Base-by-base conservation (phyloP, 2,329 filamentous ascomycete genomes). In the Xylaria sp. region DNA sequence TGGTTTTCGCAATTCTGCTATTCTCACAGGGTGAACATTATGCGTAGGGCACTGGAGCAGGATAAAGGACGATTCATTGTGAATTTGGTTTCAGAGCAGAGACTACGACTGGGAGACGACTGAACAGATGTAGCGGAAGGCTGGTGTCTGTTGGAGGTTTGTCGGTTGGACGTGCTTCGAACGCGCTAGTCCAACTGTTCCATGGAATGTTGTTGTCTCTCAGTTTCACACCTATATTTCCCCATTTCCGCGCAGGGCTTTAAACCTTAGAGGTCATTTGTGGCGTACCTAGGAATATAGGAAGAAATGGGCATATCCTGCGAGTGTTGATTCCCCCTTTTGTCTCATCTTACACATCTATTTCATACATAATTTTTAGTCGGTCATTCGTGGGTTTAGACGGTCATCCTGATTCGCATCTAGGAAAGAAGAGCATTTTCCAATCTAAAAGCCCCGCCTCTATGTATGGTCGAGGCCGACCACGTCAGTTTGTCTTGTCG, bases 381-480 rank as follows among this genome's bases (percentile, higher is more conserved):
- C 37, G 54, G 52, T 54, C 57, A 62, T 52, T 65, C 44, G 44
- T 57, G 66, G 65, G 62, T 63, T 65, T 70, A 68, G 69, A 70
- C 48, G 68, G 65, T 65, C 56, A 69, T 52, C 41, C 60, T 70
- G 69, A 70, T 68, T 70, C 69, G 69, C 69, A 70, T 71, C 63
- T 65, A 66, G 59, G 69, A 58, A 69, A 66, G 62, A 66, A 66
- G 44, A 66, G 63, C 63, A 65, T 65, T 44, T 65, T 64, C 39
- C 46, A 61, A 58, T 62, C 62, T 48, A 58, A 65, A 58, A 63
- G n/a, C 15, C 18, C 48, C 15, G 48, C n/a, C n/a, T 46, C n/a
- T 25, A 2, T 65, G 50, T 25, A 41, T 12, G 23, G 34, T 65
- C 20, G 32, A n/a, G 39, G 34, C 46, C 15, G 23, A 32, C 41